phyloP scores from a whole-genome alignment of 2,329 filamentous ascomycete species.

The Bisporella sp. region DNA sequence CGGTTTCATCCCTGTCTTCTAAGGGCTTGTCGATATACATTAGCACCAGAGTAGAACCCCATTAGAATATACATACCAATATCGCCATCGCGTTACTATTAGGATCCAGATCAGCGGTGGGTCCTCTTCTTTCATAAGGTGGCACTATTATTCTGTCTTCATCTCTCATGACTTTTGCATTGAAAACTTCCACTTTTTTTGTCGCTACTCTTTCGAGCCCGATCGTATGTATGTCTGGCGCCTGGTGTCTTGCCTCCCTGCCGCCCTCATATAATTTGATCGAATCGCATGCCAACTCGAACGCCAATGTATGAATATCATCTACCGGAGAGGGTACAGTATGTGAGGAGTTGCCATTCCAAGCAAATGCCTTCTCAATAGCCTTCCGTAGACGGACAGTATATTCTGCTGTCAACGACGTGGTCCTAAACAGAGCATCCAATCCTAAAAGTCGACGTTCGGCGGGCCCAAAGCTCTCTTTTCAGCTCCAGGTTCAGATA shows the following conservation, averaged over 20 bases:
- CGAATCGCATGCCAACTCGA: constrained; percentile 5
- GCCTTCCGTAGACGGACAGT: constrained; percentile 2
- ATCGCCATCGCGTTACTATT: constrained; percentile 1
- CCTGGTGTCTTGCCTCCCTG: constrained; percentile 3
- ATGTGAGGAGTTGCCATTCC: constrained; percentile 1
- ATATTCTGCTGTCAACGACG: constrained; percentile 5
- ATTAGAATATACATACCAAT: constrained; percentile 5
- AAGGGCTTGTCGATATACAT: constrained; percentile 3
- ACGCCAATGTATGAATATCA: constrained; percentile 5
- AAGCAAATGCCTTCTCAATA: constrained; percentile 4
- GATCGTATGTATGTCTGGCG: constrained; percentile 6
- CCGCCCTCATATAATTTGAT: constrained; percentile 4
- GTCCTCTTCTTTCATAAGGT: constrained; percentile 1
- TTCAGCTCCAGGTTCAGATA: constrained; percentile 7
- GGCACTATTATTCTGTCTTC: constrained; percentile 2
- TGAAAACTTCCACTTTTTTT: constrained; percentile 2
- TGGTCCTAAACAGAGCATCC: constrained; percentile 6
- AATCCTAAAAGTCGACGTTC: constrained; percentile 5
- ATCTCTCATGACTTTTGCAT: neutral
- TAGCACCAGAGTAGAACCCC: constrained; percentile 3
- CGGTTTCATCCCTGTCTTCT: constrained; percentile 2
- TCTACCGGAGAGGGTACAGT: constrained; percentile 3
- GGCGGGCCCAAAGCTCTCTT: constrained; percentile 3
- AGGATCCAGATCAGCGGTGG: constrained; percentile 2
- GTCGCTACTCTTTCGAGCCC: constrained; percentile 4